Evolutionary conservation across 805 yeast species (phyloP), one percentile per base, ranked within the genome.

Genomic region (Cyberlindnera subsufficiens): DNA sequence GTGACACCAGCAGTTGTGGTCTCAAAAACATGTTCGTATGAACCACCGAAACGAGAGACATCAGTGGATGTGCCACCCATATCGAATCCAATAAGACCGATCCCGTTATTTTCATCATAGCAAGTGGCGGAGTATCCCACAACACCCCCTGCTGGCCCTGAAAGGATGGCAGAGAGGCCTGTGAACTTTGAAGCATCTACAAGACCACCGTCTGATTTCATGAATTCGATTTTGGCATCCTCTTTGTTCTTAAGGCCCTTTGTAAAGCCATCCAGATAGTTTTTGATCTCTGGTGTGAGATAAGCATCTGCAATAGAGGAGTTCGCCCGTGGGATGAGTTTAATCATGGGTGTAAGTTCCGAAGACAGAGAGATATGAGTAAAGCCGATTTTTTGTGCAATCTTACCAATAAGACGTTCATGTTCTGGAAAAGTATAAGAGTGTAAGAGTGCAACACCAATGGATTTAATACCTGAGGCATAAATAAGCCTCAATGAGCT

Each of bases 111-210:
- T 1, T 66, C 63, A 46, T 78, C 71, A 58, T 72, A 87, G 47
- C 96, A 86, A 0, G 98, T 90, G 40, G 78, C 74, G 0, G 96
- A 86, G 54, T 80, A 86, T 0, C 98, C 98, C 30, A 91, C 96
- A 45, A 91, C 95, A 39, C 98, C 98, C 32, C 98, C 98, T 9
- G 98, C 98, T 3, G 98, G 98, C 3, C 98, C 98, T 1, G 96
- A 87, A 30, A 91, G 65, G 38, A 91, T 85, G 4, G 98, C 96
- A 52, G 80, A 75, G 31, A 91, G 68, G 2, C 98, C 98, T 0
- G 96, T 82, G 60, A 91, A 91, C 38, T 77, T 74, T 18, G 78
- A 69, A 55, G 93, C 89, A 43, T 88, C 88, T 18, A 90, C 89
- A 45, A 91, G 72, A 3, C 98, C 98, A 44, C 98, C 98, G 61